phyloP scores from a whole-genome alignment of 139 green algal genomes.

The Mesotaenium endlicherianum region DNA sequence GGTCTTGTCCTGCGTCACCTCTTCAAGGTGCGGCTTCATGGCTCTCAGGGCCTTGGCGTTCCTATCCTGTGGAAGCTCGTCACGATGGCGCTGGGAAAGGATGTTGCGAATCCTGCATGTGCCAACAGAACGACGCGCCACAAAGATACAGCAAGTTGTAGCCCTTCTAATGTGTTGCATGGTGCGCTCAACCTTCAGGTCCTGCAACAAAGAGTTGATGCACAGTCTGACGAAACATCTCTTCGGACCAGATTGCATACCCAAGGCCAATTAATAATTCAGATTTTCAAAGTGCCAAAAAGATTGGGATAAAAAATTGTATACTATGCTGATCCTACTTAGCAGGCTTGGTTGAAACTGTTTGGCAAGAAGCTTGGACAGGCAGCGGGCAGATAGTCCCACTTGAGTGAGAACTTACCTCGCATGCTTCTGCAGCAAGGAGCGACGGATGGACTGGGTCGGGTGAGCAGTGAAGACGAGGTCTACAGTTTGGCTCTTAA shows the following conservation, averaged over 20 bases:
- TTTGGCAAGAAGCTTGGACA: too few relatives aligned
- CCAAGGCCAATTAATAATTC: not conserved
- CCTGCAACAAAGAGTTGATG: not conserved
- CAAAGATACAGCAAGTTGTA: not conserved
- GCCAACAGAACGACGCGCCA: not conserved
- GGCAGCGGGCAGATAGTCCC: too few relatives aligned
- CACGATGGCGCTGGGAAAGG: constrained; percentile 9
- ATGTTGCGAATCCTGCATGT: constrained; percentile 26
- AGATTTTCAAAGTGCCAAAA: not conserved
- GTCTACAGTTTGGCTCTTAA: constrained; percentile 41
- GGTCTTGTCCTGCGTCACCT: not conserved
- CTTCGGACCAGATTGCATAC: not conserved
- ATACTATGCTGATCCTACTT: too few relatives aligned
- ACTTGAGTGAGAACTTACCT: constrained; percentile 13
- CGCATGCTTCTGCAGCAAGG: constrained; percentile 42
- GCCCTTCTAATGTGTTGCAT: not conserved
- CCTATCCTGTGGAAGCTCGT: constrained; percentile 8
- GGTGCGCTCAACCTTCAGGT: not conserved
- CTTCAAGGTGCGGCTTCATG: too few relatives aligned
- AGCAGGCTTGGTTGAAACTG: too few relatives aligned
- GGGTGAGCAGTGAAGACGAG: constrained; percentile 50
- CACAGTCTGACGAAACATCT: not conserved
- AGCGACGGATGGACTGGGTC: constrained; percentile 44
- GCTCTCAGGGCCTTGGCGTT: constrained; percentile 6
- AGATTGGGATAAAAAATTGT: too few relatives aligned